These are phyloP conservation scores for Aspergillus novofumigatus DNA, from an alignment of 2,329 filamentous ascomycete genomes.

Conservation along the genomic window DNA sequence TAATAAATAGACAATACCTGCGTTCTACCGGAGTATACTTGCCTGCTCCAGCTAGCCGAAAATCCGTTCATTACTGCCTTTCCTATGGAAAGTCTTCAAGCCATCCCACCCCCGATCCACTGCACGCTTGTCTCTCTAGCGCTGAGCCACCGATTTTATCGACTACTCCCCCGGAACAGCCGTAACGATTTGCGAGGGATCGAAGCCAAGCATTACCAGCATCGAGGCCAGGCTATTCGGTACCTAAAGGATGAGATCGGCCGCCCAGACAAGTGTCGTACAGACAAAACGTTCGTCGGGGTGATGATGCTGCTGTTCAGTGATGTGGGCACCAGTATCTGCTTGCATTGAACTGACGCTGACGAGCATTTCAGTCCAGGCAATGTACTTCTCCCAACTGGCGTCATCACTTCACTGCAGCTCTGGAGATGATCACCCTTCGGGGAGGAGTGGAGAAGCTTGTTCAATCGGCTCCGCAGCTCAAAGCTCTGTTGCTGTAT, in stretches of 20 bases:
- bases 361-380: neutral
- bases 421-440: slow-evolving; percentile 2
- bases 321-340: slow-evolving; percentile 1
- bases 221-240: slow-evolving; percentile 3
- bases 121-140: slow-evolving; percentile 3
- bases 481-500: slow-evolving; percentile 2
- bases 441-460: slow-evolving; percentile 3
- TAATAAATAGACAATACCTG: slow-evolving; percentile 1
- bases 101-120: neutral
- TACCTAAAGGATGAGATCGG: neutral
- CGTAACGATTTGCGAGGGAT: neutral
- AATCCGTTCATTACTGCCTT: slow-evolving; percentile 3
- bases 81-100: neutral
- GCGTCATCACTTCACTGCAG: slow-evolving; percentile 4
- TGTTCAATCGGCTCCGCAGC: neutral
- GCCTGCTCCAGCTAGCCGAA: slow-evolving; percentile 2
- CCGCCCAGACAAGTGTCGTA: neutral
- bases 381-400: slow-evolving; percentile 3
- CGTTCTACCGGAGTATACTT: neutral
- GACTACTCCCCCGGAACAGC: neutral
- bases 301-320: slow-evolving; percentile 6
- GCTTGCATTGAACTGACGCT: too few relatives aligned
- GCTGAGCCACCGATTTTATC: slow-evolving; percentile 3
- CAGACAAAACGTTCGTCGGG: slow-evolving; percentile 3
- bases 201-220: slow-evolving; percentile 4